phyloP scores from a whole-genome alignment of 345 rosid species.

The Abelmoschus esculentus region DNA sequence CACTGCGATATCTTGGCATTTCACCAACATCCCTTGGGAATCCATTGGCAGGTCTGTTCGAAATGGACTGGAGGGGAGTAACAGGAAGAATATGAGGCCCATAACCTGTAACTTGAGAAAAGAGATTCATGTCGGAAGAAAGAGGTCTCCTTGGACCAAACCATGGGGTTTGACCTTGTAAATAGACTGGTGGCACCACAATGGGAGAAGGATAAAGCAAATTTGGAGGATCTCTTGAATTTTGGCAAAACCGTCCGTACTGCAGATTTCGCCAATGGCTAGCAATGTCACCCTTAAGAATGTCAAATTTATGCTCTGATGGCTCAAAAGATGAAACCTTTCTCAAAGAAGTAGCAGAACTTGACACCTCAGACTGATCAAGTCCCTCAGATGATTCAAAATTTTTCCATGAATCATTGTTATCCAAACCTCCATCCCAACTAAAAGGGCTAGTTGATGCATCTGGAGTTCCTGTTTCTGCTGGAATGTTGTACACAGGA shows the following conservation, averaged over 20 bases:
- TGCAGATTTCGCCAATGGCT: slow-evolving; percentile 94
- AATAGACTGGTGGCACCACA: slow-evolving; percentile 57
- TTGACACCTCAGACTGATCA: slow-evolving; percentile 48
- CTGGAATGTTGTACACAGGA: slow-evolving; percentile 45
- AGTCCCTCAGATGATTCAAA: slow-evolving; percentile 44
- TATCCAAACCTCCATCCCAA: slow-evolving; percentile 46
- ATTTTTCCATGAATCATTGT: slow-evolving; percentile 44
- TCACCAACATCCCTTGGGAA: slow-evolving; percentile 65
- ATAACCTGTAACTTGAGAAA: slow-evolving; percentile 50
- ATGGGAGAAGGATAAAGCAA: slow-evolving; percentile 50
- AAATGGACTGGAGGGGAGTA: slow-evolving; percentile 58
- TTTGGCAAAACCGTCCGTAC: slow-evolving; percentile 82
- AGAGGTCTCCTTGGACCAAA: slow-evolving; percentile 83
- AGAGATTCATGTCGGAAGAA: slow-evolving; percentile 39
- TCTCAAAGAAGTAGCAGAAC: slow-evolving; percentile 36
- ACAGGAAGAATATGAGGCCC: slow-evolving; percentile 62
- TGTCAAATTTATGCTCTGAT: slow-evolving; percentile 53
- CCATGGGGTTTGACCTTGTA: slow-evolving; percentile 69
- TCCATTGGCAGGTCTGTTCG: slow-evolving; percentile 55
- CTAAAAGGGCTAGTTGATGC: slow-evolving; percentile 46
- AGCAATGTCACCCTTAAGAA: slow-evolving; percentile 74
- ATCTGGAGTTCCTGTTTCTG: slow-evolving; percentile 47
- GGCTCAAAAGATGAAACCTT: slow-evolving; percentile 39
- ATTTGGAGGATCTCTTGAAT: slow-evolving; percentile 27
- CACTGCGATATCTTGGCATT: slow-evolving; percentile 85